Evolutionary conservation across 768 basidiomycete species (phyloP).

Genomic region (Mycena albidolilacea): DNA sequence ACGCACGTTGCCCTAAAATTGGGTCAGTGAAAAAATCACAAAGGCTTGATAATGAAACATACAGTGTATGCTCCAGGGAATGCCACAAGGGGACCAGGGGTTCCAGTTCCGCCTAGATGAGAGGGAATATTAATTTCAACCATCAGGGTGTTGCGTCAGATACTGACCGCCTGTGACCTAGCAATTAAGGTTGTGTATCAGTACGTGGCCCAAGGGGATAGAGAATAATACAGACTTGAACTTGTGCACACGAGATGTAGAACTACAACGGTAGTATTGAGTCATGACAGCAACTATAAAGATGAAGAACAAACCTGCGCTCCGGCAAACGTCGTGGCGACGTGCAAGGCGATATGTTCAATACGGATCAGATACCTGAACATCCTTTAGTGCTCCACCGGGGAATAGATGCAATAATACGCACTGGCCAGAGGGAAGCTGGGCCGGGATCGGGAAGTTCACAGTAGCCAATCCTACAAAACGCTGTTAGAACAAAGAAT

Average conservation of each 20-base stretch:
- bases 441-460: conserved; percentile 47
- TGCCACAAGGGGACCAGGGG: conserved; percentile 50
- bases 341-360: conserved; percentile 49
- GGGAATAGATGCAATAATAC: neutral
- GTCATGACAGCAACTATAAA: neutral
- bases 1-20: conserved; percentile 14
- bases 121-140: neutral
- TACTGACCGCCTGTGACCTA: conserved; percentile 29
- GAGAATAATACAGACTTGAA: conserved; percentile 42
- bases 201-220: neutral
- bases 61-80: conserved; percentile 55
- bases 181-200: neutral
- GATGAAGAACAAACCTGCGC: conserved; percentile 40
- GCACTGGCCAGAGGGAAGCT: conserved; percentile 47
- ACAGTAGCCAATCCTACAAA: conserved; percentile 31
- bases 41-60: neutral
- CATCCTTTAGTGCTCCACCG: neutral
- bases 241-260: conserved; percentile 49
- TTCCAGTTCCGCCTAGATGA: conserved; percentile 46
- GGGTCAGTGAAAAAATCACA: neutral
- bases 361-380: conserved; percentile 38
- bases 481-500: neutral
- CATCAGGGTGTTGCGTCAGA: neutral
- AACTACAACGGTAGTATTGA: conserved; percentile 38
- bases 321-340: conserved; percentile 46